Base-by-base conservation (phyloP, 441 rosid genomes). In the Omphalea diandra region DNA sequence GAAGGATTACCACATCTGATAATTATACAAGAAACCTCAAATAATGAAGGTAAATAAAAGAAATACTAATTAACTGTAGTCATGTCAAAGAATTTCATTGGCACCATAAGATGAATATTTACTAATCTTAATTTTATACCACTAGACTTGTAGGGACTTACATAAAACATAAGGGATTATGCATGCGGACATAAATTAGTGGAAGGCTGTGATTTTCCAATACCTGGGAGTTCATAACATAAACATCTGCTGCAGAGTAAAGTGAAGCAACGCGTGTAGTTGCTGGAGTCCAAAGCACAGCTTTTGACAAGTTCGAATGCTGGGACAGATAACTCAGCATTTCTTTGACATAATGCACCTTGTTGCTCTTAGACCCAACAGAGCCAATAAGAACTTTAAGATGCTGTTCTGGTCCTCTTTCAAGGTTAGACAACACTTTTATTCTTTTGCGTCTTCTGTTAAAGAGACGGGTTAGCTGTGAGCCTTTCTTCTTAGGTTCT, bases 331-430 rank as follows among this genome's bases (percentile, higher is more conserved):
- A 82, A 26, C 82, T 79, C 67, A 88, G 75, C 64, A 88, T 86
- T 78, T 87, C 98, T 73, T 92, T 83, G 62, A 90, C 86, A 29
- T 90, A 94, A 65, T 75, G 87, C 69, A 87, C 83, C 78, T 94
- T 94, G 76, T 92, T 94, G 88, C 99, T 94, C 81, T 94, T 94
- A 31, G 96, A 94, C 70, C 98, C 99, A 74, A 94, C 97, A 59
- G 99, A 94, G 65, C 99, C 99, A 57, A 94, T 86, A 55, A 94
- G 97, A 81, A 92, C 66, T 81, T 89, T 94, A 60, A 88, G 87
- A 70, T 72, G 69, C 66, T 77, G 87, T 76, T 78, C 77, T 72
- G 64, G 79, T 31, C 50, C 75, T 61, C 61, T 75, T 75, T 75
- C 83, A 57, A 8, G 32, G 33, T 63, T 75, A 69, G 86, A 79